Base-by-base conservation (phyloP, 2,329 filamentous ascomycete genomes). In the Penicillium sumatraense region DNA sequence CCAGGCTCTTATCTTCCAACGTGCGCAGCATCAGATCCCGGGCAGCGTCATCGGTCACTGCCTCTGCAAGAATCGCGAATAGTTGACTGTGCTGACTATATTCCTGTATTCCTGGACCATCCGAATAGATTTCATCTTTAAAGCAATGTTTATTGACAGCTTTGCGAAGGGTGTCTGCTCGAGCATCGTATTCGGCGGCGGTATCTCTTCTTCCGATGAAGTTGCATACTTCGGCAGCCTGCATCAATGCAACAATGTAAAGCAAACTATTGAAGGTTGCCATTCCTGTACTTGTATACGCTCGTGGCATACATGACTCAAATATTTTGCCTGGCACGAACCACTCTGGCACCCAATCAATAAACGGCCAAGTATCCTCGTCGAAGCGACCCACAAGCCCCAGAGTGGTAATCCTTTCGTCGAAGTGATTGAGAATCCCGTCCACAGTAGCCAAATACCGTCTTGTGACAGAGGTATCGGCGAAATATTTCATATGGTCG, bases 401-500 rank as follows among this genome's bases (percentile, higher is more conserved):
- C 6, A 56, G 33, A 2, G 40, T 29, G 40, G 50, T 56, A 16
- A 59, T 27, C 27, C 53, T 36, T 14, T 49, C 49, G 24, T 59
- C 42, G 11, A 59, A 59, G 21, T 59, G 47, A 14, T 56, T 45
- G 10, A 59, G 53, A n/a, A 59, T 56, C 13, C 53, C 53, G 16
- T 59, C 56, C 13, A 59, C 44, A 2, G 56, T 59, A 31, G 53
- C 45, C 35, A 59, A 40, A 24, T 59, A 59, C 5, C 31, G 33
- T 2, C 49, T 47, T 11, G 50, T 49, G 7, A 57, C 11, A 9
- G 47, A 35, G 2, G 51, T 41, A 18, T 68, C 63, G 0, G 61
- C 64, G 23, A 67, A 68, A 45, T 62, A 60, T 2, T 55, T 54
- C 62, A 66, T 64, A 44, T 68, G 66, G 36, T 68, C 66, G 31